Percentiles rank a stretch among this genome's conserved stretches.
phyloP scores from a whole-genome alignment of 2,329 filamentous ascomycete species.

The Neopestalotiopsis rosae region DNA sequence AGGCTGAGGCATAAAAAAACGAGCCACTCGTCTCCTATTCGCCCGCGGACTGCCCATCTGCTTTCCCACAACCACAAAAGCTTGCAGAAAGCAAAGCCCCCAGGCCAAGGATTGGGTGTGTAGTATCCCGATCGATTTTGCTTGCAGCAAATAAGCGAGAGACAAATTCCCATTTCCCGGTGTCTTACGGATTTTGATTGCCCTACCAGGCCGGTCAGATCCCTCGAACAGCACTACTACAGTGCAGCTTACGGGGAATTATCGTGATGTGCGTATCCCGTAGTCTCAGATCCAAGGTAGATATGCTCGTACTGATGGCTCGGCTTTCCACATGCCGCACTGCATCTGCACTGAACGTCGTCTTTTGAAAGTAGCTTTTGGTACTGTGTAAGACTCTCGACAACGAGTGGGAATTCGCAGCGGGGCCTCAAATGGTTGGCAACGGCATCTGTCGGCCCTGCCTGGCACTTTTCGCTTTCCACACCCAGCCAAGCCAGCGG shows the following conservation, averaged over 20 bases:
- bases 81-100: neutral
- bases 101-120: neutral
- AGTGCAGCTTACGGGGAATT: neutral
- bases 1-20: conserved; percentile 2
- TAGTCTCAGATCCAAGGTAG: no score
- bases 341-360: no score
- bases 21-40: neutral
- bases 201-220: neutral
- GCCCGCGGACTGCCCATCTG: neutral
- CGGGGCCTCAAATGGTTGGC: neutral
- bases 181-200: neutral
- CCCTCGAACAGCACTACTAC: neutral
- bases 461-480: neutral
- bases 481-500: neutral
- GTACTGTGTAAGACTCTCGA: neutral
- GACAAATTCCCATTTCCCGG: neutral
- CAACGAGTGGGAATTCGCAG: neutral
- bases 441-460: neutral
- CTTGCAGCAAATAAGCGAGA: conserved; percentile 1
- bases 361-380: neutral
- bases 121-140: neutral
- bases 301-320: no score
- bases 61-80: neutral
- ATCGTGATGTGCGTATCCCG: neutral
- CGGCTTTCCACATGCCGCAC: no score